Percentiles rank a stretch among this genome's conserved stretches.
Evolutionary conservation across 225 moss, liverwort and hornwort genomes (phyloP).

Genomic region (Lunularia cruciata): DNA sequence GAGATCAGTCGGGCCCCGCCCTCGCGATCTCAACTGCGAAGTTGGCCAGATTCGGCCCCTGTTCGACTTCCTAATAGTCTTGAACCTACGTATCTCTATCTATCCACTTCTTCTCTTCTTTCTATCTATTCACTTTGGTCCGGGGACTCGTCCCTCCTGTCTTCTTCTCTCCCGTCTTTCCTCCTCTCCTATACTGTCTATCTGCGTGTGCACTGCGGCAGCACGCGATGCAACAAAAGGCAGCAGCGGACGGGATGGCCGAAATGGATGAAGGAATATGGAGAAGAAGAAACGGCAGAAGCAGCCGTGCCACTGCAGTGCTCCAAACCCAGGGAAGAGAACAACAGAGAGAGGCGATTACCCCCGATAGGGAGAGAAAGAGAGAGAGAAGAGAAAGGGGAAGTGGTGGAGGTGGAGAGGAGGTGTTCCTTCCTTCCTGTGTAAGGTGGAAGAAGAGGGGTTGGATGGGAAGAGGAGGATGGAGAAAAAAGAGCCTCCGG

Average conservation of each 20-base stretch:
- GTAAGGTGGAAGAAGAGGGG: too few species aligned
- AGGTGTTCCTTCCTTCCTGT: too few species aligned
- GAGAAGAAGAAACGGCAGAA: not conserved
- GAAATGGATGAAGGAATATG: not conserved
- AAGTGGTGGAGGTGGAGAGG: too few species aligned
- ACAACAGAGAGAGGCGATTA: not conserved
- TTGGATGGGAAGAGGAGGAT: not conserved
- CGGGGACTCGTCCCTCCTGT: not conserved
- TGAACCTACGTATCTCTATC: not conserved
- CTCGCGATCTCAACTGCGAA: slow-evolving; percentile 49
- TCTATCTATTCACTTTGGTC: not conserved
- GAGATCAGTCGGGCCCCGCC: slow-evolving; percentile 52
- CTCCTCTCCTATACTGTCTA: not conserved
- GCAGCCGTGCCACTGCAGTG: not conserved
- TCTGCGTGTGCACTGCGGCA: not conserved
- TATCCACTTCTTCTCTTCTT: not conserved
- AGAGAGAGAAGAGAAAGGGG: not conserved
- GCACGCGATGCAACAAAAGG: not conserved
- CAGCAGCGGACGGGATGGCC: slow-evolving; percentile 7
- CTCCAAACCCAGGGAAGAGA: not conserved
- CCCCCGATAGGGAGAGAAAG: not conserved
- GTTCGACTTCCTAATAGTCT: slow-evolving; percentile 10
- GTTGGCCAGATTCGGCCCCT: slow-evolving; percentile 55
- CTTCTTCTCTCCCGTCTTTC: not conserved
- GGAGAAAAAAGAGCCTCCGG: slow-evolving; percentile 1